Base-by-base conservation (phyloP, 805 yeast genomes). In the Wickerhamiella dianesei region DNA sequence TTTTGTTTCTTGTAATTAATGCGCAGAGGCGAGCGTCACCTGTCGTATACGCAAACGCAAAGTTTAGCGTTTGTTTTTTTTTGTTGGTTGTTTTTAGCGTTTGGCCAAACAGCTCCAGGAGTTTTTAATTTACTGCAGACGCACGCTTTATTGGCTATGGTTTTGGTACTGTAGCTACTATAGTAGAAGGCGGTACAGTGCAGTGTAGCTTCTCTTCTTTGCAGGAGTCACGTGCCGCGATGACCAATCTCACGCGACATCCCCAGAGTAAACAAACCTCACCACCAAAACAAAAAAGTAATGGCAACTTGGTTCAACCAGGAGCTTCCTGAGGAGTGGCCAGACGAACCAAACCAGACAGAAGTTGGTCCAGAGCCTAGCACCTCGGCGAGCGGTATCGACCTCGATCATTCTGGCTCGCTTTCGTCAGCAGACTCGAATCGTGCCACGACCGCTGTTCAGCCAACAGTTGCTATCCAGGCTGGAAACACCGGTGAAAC, bases 301-400 rank as follows among this genome's bases (percentile, higher is more conserved):
- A n/a, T n/a, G n/a, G n/a, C n/a, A n/a, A 48, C 54, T 17, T 53
- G 57, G 57, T 40, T 53, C 20, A 45, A 50, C 29, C 48, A 48
- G 16, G 57, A 52, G 25, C 44, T 52, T 37, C 57, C 57, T 3
- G 50, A 36, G 4, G 53, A 46, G 21, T 53, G 57, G 57, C 57
- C 57, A 13, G 44, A 45, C 14, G 42, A 21, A 8, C 5, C n/a
- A 1, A 21, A 41, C 18, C 40, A 9, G 25, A 18, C 20, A 35
- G 41, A 9, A 14, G 22, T 16, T 21, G 21, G 5, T 13, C 37
- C 14, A 12, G 18, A 17, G 47, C 44, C 32, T 1, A 22, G 37
- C 21, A 35, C 19, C 16, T 12, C 22, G 8, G 13, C 32, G n/a
- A 18, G 18, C 6, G 44, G 25, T 9, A 37, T 13, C 8, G 37